These are phyloP conservation scores for Stenocarpella maydis DNA, from an alignment of 2,329 filamentous ascomycete species.

Conservation along the genomic window DNA sequence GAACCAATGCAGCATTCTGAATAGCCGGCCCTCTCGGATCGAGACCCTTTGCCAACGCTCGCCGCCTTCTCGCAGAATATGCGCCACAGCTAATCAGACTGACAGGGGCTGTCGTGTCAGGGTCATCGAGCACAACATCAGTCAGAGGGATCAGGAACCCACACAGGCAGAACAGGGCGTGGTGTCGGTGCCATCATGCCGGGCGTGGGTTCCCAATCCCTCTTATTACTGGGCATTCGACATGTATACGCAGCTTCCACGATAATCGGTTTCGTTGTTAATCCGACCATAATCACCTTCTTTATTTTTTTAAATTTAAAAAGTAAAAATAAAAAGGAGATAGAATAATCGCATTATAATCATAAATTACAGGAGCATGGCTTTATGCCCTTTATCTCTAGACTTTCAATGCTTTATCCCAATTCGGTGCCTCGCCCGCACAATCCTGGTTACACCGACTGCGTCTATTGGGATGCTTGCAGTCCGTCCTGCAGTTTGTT, in stretches of 20 bases:
- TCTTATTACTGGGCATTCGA: too few species aligned
- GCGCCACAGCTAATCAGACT: background rate
- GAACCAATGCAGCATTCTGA: background rate
- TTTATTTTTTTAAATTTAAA: too few species aligned
- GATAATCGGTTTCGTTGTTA: too few species aligned
- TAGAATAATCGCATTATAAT: too few species aligned
- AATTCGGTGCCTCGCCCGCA: background rate
- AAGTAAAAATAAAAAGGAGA: too few species aligned
- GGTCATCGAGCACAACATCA: background rate
- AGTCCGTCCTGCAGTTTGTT: background rate
- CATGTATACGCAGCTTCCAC: too few species aligned
- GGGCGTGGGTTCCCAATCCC: too few species aligned
- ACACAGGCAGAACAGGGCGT: too few species aligned
- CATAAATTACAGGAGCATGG: too few species aligned
- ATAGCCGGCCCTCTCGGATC: background rate
- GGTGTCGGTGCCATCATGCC: too few species aligned
- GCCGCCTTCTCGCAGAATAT: background rate
- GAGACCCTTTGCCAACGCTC: background rate
- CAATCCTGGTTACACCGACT: background rate
- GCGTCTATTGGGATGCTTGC: background rate
- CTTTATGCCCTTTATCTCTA: background rate
- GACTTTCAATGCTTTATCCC: background rate
- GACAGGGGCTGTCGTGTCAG: background rate
- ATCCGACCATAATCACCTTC: too few species aligned
- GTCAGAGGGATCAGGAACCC: too few species aligned